Base-by-base conservation (phyloP, 2,329 filamentous ascomycete genomes). In the Aspergillus chevalieri region DNA sequence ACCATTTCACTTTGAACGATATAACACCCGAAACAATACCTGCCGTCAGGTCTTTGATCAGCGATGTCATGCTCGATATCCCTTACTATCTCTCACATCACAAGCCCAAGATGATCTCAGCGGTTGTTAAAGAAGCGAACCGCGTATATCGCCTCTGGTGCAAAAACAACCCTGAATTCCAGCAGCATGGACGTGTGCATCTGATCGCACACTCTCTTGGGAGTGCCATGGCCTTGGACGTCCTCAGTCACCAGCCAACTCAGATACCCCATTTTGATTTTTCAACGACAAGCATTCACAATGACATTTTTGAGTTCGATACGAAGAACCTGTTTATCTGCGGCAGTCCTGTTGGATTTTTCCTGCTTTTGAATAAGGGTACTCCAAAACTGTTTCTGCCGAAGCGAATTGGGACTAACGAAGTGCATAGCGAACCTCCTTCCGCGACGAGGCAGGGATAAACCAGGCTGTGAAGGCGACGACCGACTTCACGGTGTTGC, bases 81-180 rank as follows among this genome's bases (percentile, higher is more conserved):
- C 93, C 93, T 0, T 97, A 95, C 65, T 98, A 97, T 71, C 85
- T 98, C 72, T 97, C 92, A 0, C 87, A 94, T 51, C 92, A 97
- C 70, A 95, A 97, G 62, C 82, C 85, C 3, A 95, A 90, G 68
- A 97, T 98, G 91, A 87, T 95, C 46, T 80, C 85, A 41, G 91
- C 93, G 1, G 84, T 96, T 44, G 85, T 95, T 38, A 80, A 80
- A 51, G 93, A 98, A 72, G 92, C 93, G 6, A 98, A 98, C 63
- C 82, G 92, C 4, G 88, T 98, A n/a, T 97, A 95, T 65, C 82
- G 87, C 15, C 78, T 97, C 1, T 98, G 93, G 93, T 96, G 91
- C 63, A 79, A 80, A 43, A 96, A 97, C 65, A 97, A 98, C 55
- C 87, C 89, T 0, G 87, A 85, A 0, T 98, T 98, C 62, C 75